These are phyloP conservation scores for Penicillium sp. DNA, from an alignment of 2,329 filamentous ascomycete species.

Conservation along the genomic window DNA sequence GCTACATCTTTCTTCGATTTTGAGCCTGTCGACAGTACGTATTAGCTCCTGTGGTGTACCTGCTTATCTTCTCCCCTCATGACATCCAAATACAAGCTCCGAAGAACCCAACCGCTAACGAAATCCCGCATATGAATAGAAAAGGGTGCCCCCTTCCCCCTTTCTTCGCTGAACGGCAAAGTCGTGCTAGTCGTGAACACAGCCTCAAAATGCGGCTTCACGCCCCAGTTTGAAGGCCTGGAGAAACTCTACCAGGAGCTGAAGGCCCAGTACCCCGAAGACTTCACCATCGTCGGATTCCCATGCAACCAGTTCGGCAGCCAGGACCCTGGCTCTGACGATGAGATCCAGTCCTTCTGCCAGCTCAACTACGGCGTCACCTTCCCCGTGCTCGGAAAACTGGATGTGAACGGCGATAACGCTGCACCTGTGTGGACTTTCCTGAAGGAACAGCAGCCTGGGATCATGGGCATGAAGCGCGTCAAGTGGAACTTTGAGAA, in stretches of 20 bases:
- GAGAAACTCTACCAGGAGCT: slow-evolving; percentile 81
- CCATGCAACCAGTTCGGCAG: slow-evolving; percentile 95
- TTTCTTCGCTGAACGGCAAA: slow-evolving; percentile 72
- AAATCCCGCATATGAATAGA: slow-evolving; percentile 41
- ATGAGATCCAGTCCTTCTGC: slow-evolving; percentile 76
- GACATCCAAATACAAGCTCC: not conserved
- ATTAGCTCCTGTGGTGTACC: not conserved
- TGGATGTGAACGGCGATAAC: slow-evolving; percentile 81
- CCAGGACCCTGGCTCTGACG: slow-evolving; percentile 78
- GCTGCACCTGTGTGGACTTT: slow-evolving; percentile 73
- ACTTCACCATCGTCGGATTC: slow-evolving; percentile 86
- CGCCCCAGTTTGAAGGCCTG: slow-evolving; percentile 82
- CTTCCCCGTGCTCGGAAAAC: slow-evolving; percentile 86
- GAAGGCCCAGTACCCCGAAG: slow-evolving; percentile 58
- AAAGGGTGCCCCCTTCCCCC: slow-evolving; percentile 61
- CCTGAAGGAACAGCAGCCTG: slow-evolving; percentile 63
- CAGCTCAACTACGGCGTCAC: slow-evolving; percentile 87
- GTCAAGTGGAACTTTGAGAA: slow-evolving; percentile 99
- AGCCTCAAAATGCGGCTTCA: slow-evolving; percentile 97
- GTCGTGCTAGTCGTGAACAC: slow-evolving; percentile 96
- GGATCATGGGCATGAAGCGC: slow-evolving; percentile 75
- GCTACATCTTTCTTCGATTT: slow-evolving; percentile 54
- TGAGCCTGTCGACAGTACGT: slow-evolving; percentile 50
- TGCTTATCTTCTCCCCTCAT: not conserved
- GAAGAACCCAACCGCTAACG: slow-evolving; percentile 6